Evolutionary conservation across 2,329 filamentous ascomycete genomes (phyloP).

Genomic region (Hypoxylon sp.): DNA sequence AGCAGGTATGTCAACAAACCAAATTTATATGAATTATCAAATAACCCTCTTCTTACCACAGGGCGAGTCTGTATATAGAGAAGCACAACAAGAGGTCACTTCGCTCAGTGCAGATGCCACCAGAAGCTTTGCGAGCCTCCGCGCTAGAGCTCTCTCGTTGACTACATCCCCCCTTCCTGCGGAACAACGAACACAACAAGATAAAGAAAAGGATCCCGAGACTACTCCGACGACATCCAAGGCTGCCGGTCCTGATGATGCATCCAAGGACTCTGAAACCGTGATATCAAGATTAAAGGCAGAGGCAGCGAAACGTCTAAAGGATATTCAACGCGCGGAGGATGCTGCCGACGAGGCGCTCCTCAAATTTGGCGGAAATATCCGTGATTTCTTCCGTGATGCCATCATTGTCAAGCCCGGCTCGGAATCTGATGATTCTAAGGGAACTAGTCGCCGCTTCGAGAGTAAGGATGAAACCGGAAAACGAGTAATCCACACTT

Average conservation of each 20-base stretch:
- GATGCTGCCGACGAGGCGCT: slow-evolving; percentile 97
- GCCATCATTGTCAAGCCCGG: slow-evolving; percentile 90
- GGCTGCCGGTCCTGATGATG: slow-evolving; percentile 60
- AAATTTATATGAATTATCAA: slow-evolving; percentile 22
- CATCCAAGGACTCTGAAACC: slow-evolving; percentile 67
- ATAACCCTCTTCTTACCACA: slow-evolving; percentile 56
- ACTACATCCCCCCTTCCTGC: slow-evolving; percentile 58
- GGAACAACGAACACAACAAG: slow-evolving; percentile 47
- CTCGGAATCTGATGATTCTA: slow-evolving; percentile 62
- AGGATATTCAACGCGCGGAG: slow-evolving; percentile 91
- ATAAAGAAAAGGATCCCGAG: slow-evolving; percentile 56
- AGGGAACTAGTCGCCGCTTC: slow-evolving; percentile 80
- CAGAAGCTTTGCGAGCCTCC: slow-evolving; percentile 82
- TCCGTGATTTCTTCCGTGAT: slow-evolving; percentile 90
- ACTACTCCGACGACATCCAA: slow-evolving; percentile 63
- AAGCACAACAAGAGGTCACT: slow-evolving; percentile 87
- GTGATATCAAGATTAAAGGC: slow-evolving; percentile 82
- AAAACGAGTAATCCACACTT: slow-evolving; percentile 94
- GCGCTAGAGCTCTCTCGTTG: slow-evolving; percentile 81
- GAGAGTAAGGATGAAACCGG: slow-evolving; percentile 93
- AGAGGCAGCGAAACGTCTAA: slow-evolving; percentile 86
- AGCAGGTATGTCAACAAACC: slow-evolving; percentile 75
- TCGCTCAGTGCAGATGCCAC: slow-evolving; percentile 85
- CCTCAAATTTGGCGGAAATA: slow-evolving; percentile 89
- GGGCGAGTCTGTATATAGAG: slow-evolving; percentile 86